These are phyloP conservation scores for Colletotrichum shisoi DNA, from an alignment of 2,329 filamentous ascomycete genomes.

Conservation along the genomic window DNA sequence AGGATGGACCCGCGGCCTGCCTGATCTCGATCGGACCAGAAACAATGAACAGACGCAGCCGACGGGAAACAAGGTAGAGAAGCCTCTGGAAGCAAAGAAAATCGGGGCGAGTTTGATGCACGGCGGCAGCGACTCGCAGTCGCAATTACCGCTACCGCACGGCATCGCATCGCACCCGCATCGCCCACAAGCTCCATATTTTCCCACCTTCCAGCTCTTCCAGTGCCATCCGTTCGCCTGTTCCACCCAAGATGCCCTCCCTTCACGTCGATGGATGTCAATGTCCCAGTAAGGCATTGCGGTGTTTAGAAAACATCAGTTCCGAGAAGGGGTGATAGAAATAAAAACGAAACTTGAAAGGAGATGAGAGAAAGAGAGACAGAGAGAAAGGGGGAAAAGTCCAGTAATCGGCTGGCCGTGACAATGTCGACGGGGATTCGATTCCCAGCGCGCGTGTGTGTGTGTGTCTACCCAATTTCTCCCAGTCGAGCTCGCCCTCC, in stretches of 20 bases:
- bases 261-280: not conserved
- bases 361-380: too few relatives aligned
- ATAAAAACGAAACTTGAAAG: too few relatives aligned
- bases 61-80: slow-evolving; percentile 21
- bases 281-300: slow-evolving; percentile 16
- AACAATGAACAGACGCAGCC: slow-evolving; percentile 6
- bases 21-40: slow-evolving; percentile 10
- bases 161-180: slow-evolving; percentile 6
- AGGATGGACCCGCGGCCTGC: not conserved
- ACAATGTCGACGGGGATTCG: slow-evolving; percentile 18
- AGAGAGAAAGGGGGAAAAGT: slow-evolving; percentile 1
- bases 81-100: slow-evolving; percentile 32
- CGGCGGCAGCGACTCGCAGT: slow-evolving; percentile 1
- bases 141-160: slow-evolving; percentile 6
- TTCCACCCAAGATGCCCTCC: not conserved
- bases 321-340: too few relatives aligned
- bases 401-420: slow-evolving; percentile 28
- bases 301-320: slow-evolving; percentile 26
- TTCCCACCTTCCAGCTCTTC: not conserved
- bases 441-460: not conserved
- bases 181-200: slow-evolving; percentile 18
- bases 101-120: slow-evolving; percentile 14
- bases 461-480: slow-evolving; percentile 6
- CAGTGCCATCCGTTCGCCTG: not conserved
- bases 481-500: slow-evolving; percentile 5